Percentiles rank a stretch among this genome's conserved stretches.
These are phyloP conservation scores for Deakozyma indianensis DNA, from an alignment of 805 yeast species.

Conservation along the genomic window DNA sequence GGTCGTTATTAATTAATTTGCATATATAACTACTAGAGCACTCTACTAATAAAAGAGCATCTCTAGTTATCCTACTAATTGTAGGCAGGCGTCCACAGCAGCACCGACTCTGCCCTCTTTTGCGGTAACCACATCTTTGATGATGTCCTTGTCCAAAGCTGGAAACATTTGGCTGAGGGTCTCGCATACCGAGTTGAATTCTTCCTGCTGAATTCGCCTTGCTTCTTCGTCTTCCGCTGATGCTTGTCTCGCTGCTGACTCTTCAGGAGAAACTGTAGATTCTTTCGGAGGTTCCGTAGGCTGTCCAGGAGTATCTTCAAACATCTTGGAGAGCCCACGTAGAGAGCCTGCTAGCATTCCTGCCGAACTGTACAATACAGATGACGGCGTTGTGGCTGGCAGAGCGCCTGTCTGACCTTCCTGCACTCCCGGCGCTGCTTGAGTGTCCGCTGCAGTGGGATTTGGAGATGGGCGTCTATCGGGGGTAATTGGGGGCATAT, in stretches of 20 bases:
- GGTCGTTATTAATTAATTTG: no score
- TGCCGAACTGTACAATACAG: conserved; percentile 27
- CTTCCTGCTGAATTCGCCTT: conserved; percentile 26
- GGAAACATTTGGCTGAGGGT: conserved; percentile 64
- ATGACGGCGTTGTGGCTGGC: conserved; percentile 15
- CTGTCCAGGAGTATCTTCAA: conserved; percentile 1
- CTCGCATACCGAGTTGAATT: conserved; percentile 30
- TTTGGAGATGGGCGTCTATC: conserved; percentile 2
- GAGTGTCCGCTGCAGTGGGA: conserved; percentile 4
- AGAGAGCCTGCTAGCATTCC: conserved; percentile 29
- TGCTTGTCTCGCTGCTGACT: conserved; percentile 21
- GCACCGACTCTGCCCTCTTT: conserved; percentile 55
- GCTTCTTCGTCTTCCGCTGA: conserved; percentile 26
- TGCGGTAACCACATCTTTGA: conserved; percentile 54
- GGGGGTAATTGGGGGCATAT: conserved; percentile 12
- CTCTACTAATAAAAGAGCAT: not conserved
- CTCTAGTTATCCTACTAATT: conserved; percentile 11
- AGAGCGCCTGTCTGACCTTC: not conserved
- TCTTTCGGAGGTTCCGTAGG: not conserved
- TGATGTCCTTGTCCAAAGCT: conserved; percentile 46
- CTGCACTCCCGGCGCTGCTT: not conserved
- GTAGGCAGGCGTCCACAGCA: conserved; percentile 53
- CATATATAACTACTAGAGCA: not conserved
- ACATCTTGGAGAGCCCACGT: not conserved
- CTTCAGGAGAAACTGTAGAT: conserved; percentile 13